Base-by-base conservation (phyloP, 2,329 filamentous ascomycete species). In the Cryphonectria radicalis region DNA sequence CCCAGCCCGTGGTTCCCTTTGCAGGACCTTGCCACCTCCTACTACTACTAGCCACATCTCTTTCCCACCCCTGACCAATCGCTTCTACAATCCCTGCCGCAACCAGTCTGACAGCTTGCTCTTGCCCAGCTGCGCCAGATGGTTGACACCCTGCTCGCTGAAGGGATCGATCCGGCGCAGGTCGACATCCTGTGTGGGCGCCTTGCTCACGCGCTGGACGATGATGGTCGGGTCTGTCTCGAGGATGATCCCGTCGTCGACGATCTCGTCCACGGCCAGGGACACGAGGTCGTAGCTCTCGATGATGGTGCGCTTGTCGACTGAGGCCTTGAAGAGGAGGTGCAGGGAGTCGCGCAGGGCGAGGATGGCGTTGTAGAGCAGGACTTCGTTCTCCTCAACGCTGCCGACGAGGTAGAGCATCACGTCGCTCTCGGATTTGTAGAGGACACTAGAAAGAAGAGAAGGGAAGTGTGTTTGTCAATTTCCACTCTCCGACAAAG, bases 241-340 rank as follows among this genome's bases (percentile, higher is more conserved):
- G 73, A 99, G 90, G 77, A 99, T 95, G 80, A 98, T 97, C 73
- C 96, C 96, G 79, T 97, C 94, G 82, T 97, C 94, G 68, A 97
- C 90, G 74, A 97, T 95, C 82, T 99, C 96, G 82, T 99, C 96
- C 75, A 99, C 93, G 62, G 95, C 93, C 68, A 99, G 89, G 19
- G 94, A 93, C 74, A 98, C 93, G 32, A 98, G 89, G 82, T 98
- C 96, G 86, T 98, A 99, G 88, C 98, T 98, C 84, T 99, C 96
- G 79, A 98, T 92, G 76, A 98, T 94, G 71, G 96, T 98, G 76
- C 96, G 92, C 88, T 98, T 98, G 85, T 99, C 96, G 66, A 97
- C 95, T 46, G 94, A 94, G 88, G 97, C 95, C 95, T 97, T 98
- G 80, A 98, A 93, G 57, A 98, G 85, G 67, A 98, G 91, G 80